These are phyloP conservation scores for Alnus rubra DNA, from an alignment of 306 rosid species.

Conservation along the genomic window DNA sequence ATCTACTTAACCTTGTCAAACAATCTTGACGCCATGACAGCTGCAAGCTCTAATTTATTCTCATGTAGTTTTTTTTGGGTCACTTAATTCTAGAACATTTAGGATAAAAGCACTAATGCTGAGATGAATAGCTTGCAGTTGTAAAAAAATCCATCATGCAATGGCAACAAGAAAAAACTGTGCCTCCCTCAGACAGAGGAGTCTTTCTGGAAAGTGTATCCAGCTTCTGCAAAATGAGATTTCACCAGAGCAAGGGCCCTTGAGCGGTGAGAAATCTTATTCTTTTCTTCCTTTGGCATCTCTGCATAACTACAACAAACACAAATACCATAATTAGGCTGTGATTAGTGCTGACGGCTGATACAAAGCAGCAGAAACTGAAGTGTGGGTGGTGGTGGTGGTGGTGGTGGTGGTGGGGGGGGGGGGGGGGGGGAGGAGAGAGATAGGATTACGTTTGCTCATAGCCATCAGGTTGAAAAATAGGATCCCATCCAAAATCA, in stretches of 20 bases:
- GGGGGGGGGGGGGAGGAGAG: too few species aligned
- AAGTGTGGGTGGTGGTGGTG: background rate
- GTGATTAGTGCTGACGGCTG: slow-evolving; percentile 14
- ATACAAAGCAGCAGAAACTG: slow-evolving; percentile 10
- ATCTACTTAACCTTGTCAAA: too few species aligned
- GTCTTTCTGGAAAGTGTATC: slow-evolving; percentile 51
- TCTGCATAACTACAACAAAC: slow-evolving; percentile 68
- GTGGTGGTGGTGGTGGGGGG: too few species aligned
- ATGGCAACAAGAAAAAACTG: background rate
- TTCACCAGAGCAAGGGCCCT: slow-evolving; percentile 81
- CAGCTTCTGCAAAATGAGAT: slow-evolving; percentile 86
- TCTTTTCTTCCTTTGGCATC: slow-evolving; percentile 94
- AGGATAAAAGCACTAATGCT: background rate
- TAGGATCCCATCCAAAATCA: slow-evolving; percentile 96
- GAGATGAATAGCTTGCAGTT: slow-evolving; percentile 2
- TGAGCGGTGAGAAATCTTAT: slow-evolving; percentile 81
- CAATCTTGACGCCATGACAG: background rate
- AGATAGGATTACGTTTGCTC: slow-evolving; percentile 64
- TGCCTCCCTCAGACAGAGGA: slow-evolving; percentile 20
- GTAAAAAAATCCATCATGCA: background rate
- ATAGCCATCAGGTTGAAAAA: slow-evolving; percentile 85
- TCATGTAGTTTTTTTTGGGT: background rate
- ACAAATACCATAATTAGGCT: slow-evolving; percentile 28
- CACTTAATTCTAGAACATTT: background rate
- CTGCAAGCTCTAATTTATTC: background rate